Percentiles rank a stretch among this genome's conserved stretches.
Evolutionary conservation across 2,329 filamentous ascomycete genomes (phyloP).

Genomic region (Fusarium pseudonygamai): DNA sequence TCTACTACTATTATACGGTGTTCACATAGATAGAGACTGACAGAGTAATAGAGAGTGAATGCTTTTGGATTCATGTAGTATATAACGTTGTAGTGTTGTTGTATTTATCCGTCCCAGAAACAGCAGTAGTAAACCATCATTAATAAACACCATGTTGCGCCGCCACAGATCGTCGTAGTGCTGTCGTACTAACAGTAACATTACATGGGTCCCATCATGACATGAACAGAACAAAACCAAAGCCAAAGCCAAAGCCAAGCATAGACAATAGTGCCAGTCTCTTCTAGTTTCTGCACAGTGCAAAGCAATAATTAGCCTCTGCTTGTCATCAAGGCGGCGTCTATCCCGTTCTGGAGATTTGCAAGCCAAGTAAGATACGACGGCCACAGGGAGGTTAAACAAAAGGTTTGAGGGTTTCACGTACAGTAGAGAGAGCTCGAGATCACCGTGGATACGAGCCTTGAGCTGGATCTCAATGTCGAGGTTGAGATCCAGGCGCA

Average conservation of each 20-base stretch:
- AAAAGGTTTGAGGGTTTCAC: constrained; percentile 41
- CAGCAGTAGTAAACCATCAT: constrained; percentile 2
- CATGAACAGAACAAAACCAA: constrained; percentile 1
- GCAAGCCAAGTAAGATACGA: constrained; percentile 42
- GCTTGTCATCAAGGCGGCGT: constrained; percentile 10
- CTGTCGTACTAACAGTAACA: constrained; percentile 10
- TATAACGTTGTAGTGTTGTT: background rate
- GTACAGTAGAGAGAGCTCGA: constrained; percentile 77
- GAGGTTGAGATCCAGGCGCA: constrained; percentile 81
- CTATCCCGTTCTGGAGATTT: constrained; percentile 43
- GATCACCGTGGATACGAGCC: constrained; percentile 84
- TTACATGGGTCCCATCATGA: constrained; percentile 35
- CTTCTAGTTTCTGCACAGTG: constrained; percentile 35
- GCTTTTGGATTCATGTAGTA: background rate
- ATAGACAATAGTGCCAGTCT: background rate
- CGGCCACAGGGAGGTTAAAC: constrained; percentile 3
- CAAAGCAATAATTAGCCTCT: constrained; percentile 41
- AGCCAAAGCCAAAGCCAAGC: background rate
- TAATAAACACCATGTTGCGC: constrained; percentile 32
- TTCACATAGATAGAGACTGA: background rate
- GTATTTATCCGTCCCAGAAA: constrained; percentile 25
- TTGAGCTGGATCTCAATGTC: constrained; percentile 88
- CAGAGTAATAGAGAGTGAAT: background rate
- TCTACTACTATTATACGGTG: background rate
- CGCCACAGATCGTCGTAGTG: constrained; percentile 20